Base-by-base conservation (phyloP, 805 yeast species). In the Pichia heedii region DNA sequence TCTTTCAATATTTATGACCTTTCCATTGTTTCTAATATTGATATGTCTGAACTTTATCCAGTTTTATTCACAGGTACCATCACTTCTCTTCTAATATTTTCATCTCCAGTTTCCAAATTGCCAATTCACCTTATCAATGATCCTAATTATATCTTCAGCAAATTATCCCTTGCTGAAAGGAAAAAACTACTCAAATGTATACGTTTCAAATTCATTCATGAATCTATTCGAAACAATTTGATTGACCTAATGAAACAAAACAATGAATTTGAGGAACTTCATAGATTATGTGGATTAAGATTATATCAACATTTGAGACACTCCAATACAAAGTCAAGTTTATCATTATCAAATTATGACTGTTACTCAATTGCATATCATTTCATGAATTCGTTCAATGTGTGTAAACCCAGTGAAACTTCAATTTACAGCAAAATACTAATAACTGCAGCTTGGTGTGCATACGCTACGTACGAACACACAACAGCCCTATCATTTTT, bases 261-360 rank as follows among this genome's bases (percentile, higher is more conserved):
- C 1, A 52, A 53, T 1, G 67, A 67, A 37, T 53, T 63, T 2
- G 53, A 55, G 11, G 53, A 55, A 11, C 55, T 54, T 29, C 74
- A 71, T 41, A 58, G 68, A 33, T 41, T 52, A 9, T 66, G 71
- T 53, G 79, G 77, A 1, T 48, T 73, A 39, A 55, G 75, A n/a
- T 50, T 63, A 29, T 61, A 60, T 37, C 58, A 62, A 36, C 52
- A 54, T 5, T 5, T 39, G 5, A 36, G 47, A 22, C 24, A 26
- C 6, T 49, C 7, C 44, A 21, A 50, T 13, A 3, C 6, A 26
- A 5, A 42, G 30, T 18, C 5, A 22, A 22, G 24, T 12, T 7
- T 22, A 22, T 13, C 13, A 11, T 6, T 35, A 12, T 33, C 45
- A 24, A 37, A 26, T 20, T 21, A 32, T n/a, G 48, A 52, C 16